These are phyloP conservation scores for Acer campestre DNA, from an alignment of 345 rosid species.

Conservation along the genomic window DNA sequence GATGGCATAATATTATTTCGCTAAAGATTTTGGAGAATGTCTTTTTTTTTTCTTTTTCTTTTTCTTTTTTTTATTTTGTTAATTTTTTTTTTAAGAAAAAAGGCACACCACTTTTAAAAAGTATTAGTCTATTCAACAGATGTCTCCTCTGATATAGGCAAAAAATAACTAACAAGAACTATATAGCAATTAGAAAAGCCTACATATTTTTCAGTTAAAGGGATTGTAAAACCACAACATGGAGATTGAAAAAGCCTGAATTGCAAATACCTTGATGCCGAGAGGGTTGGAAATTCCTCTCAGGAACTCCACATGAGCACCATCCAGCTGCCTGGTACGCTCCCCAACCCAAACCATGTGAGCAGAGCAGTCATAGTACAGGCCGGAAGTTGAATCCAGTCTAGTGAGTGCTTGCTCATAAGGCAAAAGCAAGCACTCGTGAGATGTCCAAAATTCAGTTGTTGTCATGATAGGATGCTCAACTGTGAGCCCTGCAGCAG, in stretches of 20 bases:
- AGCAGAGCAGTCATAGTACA: slow-evolving; percentile 63
- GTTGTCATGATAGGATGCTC: slow-evolving; percentile 65
- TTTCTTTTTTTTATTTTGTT: too few relatives aligned
- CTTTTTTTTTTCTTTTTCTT: too few relatives aligned
- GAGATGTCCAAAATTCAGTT: slow-evolving; percentile 71
- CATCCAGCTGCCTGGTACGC: slow-evolving; percentile 64
- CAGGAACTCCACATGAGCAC: slow-evolving; percentile 64
- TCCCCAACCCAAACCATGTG: slow-evolving; percentile 74
- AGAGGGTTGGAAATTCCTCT: slow-evolving; percentile 66
- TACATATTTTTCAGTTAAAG: not conserved
- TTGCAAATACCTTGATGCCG: slow-evolving; percentile 50
- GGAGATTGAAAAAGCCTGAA: not conserved
- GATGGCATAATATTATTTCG: not conserved
- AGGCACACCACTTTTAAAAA: too few relatives aligned
- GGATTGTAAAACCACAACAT: not conserved
- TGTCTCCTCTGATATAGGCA: not conserved
- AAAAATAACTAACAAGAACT: not conserved
- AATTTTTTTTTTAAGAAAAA: too few relatives aligned
- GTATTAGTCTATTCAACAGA: not conserved
- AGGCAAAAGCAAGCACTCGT: slow-evolving; percentile 66
- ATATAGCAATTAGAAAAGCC: not conserved
- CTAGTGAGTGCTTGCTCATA: slow-evolving; percentile 65
- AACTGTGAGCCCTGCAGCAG: slow-evolving; percentile 57
- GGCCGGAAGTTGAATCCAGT: slow-evolving; percentile 60
- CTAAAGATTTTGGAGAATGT: not conserved